phyloP scores from a whole-genome alignment of 495 filamentous ascomycete species.

The Xylaria venustula region DNA sequence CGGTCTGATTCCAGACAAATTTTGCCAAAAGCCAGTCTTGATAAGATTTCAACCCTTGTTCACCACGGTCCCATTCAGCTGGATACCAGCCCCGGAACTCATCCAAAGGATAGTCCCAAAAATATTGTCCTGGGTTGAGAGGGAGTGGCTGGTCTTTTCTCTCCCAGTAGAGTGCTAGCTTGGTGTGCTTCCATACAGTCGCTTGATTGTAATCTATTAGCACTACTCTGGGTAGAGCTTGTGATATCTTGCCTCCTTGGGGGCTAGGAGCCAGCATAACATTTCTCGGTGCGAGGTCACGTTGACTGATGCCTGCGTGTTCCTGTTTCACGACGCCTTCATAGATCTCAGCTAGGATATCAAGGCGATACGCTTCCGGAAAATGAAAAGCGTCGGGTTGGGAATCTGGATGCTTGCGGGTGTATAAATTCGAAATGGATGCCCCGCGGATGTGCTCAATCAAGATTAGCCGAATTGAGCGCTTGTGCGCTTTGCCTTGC shows the following conservation, averaged over 20 bases:
- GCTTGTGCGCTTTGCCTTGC: neutral
- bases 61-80: neutral
- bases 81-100: neutral
- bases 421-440: slow-evolving; percentile 8
- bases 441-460: slow-evolving; percentile 15
- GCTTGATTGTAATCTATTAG: neutral
- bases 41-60: neutral
- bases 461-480: slow-evolving; percentile 15
- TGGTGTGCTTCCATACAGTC: neutral
- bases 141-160: neutral
- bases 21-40: neutral
- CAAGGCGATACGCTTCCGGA: slow-evolving; percentile 13
- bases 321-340: slow-evolving; percentile 10
- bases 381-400: neutral
- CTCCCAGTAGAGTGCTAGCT: neutral
- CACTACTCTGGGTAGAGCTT: neutral
- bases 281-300: slow-evolving; percentile 17
- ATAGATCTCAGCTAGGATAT: slow-evolving; percentile 4
- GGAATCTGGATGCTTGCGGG: neutral
- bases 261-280: slow-evolving; percentile 7
- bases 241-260: neutral
- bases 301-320: slow-evolving; percentile 10
- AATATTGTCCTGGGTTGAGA: neutral
- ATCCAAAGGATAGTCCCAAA: neutral
- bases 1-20: neutral